Percentiles rank a stretch among this genome's conserved stretches.
phyloP scores from a whole-genome alignment of 495 filamentous ascomycete species.

The Oleoguttula mirabilis region DNA sequence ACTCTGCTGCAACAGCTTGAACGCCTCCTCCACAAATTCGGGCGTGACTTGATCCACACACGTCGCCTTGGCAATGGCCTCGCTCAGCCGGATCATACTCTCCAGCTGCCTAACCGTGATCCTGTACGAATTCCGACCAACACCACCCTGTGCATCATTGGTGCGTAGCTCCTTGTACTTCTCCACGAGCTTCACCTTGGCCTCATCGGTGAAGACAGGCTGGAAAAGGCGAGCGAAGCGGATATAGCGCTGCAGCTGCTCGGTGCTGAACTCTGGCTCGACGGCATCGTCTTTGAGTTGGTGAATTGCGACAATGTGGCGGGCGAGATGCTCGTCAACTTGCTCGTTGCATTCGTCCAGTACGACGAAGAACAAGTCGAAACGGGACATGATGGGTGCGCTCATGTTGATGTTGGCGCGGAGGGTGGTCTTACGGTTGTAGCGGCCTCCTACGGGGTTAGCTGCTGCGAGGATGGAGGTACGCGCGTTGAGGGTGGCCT shows the following conservation, averaged over 20 bases:
- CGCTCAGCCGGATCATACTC: conserved; percentile 82
- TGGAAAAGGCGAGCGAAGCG: conserved; percentile 91
- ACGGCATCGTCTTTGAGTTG: conserved; percentile 83
- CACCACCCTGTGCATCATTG: conserved; percentile 88
- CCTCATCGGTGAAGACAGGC: conserved; percentile 81
- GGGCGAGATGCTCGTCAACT: conserved; percentile 78
- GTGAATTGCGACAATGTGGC: conserved; percentile 92
- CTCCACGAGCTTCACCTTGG: conserved; percentile 70
- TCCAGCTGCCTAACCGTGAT: conserved; percentile 96
- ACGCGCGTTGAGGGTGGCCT: conserved; percentile 90
- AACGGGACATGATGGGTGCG: conserved; percentile 96
- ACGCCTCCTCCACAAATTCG: conserved; percentile 81
- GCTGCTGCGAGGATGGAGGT: conserved; percentile 93
- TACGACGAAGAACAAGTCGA: conserved; percentile 98
- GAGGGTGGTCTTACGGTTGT: conserved; percentile 89
- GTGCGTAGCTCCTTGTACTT: conserved; percentile 93
- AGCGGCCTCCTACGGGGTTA: conserved; percentile 90
- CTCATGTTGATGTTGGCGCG: conserved; percentile 96
- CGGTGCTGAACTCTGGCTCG: conserved; percentile 84
- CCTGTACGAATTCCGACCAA: conserved; percentile 84
- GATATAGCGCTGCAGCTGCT: conserved; percentile 95
- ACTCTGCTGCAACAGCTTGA: conserved; percentile 74
- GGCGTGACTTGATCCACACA: conserved; percentile 84
- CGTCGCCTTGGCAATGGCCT: conserved; percentile 94
- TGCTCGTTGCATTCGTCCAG: conserved; percentile 92